phyloP scores from a whole-genome alignment of 208 protist species.

The Leishmania martiniquensis region DNA sequence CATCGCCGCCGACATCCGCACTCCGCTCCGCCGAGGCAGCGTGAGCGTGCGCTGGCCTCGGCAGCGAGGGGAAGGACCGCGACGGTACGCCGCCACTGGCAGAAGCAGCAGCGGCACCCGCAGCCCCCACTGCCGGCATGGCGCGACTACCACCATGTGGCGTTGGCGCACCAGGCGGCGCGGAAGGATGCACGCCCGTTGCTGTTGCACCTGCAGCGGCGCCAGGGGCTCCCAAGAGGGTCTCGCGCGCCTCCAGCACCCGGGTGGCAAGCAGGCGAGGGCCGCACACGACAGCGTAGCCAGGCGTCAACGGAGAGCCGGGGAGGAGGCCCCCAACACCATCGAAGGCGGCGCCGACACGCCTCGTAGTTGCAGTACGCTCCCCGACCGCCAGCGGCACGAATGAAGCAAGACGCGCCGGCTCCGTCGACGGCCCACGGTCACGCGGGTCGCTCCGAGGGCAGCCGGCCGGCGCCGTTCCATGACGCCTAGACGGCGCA shows the following conservation, averaged over 20 bases:
- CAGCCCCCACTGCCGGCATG: slow-evolving; percentile 15
- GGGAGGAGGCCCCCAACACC: not conserved
- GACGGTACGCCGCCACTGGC: not conserved
- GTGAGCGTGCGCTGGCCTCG: not conserved
- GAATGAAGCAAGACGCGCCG: too few species aligned
- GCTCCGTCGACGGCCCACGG: too few species aligned
- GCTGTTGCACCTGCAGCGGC: not conserved
- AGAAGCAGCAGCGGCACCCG: slow-evolving; percentile 2
- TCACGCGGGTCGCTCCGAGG: too few species aligned
- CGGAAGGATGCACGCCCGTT: not conserved
- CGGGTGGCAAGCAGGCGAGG: slow-evolving; percentile 7
- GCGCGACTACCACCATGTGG: slow-evolving; percentile 2
- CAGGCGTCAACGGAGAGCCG: not conserved
- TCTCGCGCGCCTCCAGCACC: slow-evolving; percentile 7
- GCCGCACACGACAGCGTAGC: slow-evolving; percentile 14
- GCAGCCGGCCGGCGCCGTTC: too few species aligned
- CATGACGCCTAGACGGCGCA: too few species aligned
- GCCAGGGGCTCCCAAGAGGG: not conserved
- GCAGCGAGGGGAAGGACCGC: not conserved
- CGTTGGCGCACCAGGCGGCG: not conserved
- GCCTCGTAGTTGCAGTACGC: not conserved
- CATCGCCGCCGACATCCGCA: not conserved
- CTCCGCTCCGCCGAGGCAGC: not conserved
- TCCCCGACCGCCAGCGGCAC: too few species aligned
- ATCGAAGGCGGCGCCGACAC: not conserved